A percentile compares a stretch with the other conserved stretches of the same genome.
These are phyloP conservation scores for Verbascum thapsus DNA, from an alignment of 257 asterid genomes.

Conservation along the genomic window DNA sequence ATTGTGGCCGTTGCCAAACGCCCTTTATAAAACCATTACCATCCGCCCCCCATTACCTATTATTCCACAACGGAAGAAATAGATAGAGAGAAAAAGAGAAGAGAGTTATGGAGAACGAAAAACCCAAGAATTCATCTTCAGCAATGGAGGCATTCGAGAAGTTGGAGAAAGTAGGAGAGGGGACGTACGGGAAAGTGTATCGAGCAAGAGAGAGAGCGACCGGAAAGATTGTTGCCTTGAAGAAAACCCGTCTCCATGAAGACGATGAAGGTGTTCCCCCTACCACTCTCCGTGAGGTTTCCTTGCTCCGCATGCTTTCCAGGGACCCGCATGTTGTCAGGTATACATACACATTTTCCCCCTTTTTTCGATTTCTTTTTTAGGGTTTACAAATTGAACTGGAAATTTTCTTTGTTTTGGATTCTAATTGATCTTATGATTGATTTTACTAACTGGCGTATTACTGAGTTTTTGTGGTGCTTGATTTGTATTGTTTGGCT, in stretches of 20 bases:
- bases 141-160: constrained; percentile 94
- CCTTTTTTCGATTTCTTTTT: constrained; percentile 13
- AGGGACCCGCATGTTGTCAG: constrained; percentile 81
- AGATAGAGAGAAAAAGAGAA: constrained; percentile 26
- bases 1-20: constrained; percentile 38
- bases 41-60: constrained; percentile 22
- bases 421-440: too few species aligned
- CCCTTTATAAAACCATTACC: constrained; percentile 17
- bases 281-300: constrained; percentile 95
- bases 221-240: constrained; percentile 85
- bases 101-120: constrained; percentile 50
- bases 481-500: too few species aligned
- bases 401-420: too few species aligned
- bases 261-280: constrained; percentile 99
- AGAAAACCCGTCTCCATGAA: constrained; percentile 93
- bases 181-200: constrained; percentile 93
- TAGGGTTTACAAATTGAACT: too few species aligned
- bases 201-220: constrained; percentile 92
- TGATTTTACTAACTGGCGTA: too few species aligned
- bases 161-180: constrained; percentile 94
- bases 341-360: constrained; percentile 30
- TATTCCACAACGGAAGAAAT: neutral
- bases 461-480: too few species aligned
- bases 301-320: constrained; percentile 87
- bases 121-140: too few species aligned